Percentiles rank a stretch among this genome's conserved stretches.
phyloP scores from a whole-genome alignment of 2,329 filamentous ascomycete genomes.

The Rhynchosporium agropyri region DNA sequence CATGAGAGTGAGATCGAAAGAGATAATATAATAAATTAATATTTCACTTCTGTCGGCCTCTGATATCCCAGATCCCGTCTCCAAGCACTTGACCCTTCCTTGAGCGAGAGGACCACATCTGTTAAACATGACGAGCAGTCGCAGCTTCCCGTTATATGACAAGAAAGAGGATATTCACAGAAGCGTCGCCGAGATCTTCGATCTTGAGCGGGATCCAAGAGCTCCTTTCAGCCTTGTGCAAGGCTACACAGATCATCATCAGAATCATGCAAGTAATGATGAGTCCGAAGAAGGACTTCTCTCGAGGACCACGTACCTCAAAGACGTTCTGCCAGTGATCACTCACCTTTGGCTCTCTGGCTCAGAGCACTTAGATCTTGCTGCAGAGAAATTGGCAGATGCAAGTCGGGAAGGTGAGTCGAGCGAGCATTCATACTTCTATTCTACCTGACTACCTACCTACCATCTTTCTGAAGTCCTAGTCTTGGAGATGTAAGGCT shows the following conservation, averaged over 20 bases:
- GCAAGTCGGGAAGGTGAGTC: constrained; percentile 10
- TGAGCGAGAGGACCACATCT: too few species aligned
- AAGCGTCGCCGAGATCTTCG: constrained; percentile 5
- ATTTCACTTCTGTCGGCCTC: too few species aligned
- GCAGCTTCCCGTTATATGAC: background rate
- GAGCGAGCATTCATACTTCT: background rate
- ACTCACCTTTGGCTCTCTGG: constrained; percentile 5
- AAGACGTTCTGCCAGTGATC: background rate
- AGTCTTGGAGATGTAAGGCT: too few species aligned
- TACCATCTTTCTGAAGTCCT: too few species aligned
- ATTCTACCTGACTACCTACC: too few species aligned
- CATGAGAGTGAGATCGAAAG: too few species aligned
- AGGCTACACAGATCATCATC: background rate
- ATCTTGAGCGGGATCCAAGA: constrained; percentile 1
- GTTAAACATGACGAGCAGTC: background rate
- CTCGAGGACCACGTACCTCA: background rate
- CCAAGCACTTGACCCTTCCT: too few species aligned
- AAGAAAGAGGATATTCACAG: background rate
- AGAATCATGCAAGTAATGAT: background rate
- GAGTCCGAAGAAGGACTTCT: background rate
- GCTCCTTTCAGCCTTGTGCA: constrained; percentile 4
- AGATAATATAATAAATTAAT: too few species aligned
- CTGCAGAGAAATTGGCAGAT: constrained; percentile 8
- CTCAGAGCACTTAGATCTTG: constrained; percentile 1
- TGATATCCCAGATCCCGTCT: too few species aligned